Evolutionary conservation across 192 early-diverging fungal genomes (phyloP), one percentile per base, ranked within the genome.

Genomic region (Entomortierella lignicola): DNA sequence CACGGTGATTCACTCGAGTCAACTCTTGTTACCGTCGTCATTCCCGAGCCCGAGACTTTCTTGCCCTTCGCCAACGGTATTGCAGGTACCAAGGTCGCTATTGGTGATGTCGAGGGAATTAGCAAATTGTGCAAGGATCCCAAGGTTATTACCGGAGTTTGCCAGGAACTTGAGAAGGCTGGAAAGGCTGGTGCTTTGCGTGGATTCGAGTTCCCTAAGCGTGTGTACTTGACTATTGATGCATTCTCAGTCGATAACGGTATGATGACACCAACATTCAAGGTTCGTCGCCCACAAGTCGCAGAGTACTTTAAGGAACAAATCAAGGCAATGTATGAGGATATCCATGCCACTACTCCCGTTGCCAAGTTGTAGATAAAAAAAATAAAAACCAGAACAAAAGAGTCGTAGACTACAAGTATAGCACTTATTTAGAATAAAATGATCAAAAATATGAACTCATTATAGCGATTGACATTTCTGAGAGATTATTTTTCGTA

Each of bases 191-290:
- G 64, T 21, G 63, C 71, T 11, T 57, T 88, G 23, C 62, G 72
- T 53, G 86, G 96, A 29, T 98, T 96, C 70, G 97, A 98, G 82
- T 84, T 90, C 60, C 83, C 90, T 18, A 92, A 88, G 75, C 89
- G 85, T 20, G 87, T 96, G 54, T 82, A 91, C 74, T 66, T 98
- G 59, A 91, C 94, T 48, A 60, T 89, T 29, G 86, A 85, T 12
- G 85, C 88, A 11, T 95, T 98, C 63, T 86, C 93, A 5, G 82
- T 96, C 44, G 95, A 97, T 60, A 85, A 90, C 68, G 88, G 87
- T n/a, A 80, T 98, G n/a, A 82, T 97, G 63, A 97, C 97, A 0
- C 97, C 97, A 10, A 95, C 95, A 4, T 90, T 96, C 88, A 98
- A 98, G 87, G 85, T 95, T 39, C 94, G 93, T 63, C 89, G 96